Percentiles rank a stretch among this genome's conserved stretches.
Conservation (phyloP, 257 asterid genomes). For the Fraxinus excelsior region DNA sequence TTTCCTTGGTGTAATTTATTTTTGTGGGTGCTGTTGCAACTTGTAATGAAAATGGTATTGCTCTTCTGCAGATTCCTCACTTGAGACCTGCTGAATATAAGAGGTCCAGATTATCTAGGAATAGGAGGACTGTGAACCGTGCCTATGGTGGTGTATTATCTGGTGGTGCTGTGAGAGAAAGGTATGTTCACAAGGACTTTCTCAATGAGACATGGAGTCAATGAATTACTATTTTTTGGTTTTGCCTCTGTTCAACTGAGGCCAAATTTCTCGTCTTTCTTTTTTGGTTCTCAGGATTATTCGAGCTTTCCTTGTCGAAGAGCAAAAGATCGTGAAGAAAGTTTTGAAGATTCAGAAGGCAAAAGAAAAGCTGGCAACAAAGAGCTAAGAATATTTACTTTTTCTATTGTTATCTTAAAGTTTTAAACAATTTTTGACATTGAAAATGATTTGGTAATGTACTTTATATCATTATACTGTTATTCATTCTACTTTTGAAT, state of each 20-base stretch:
- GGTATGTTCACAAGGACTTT: constrained; percentile 20
- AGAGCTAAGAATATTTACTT: constrained; percentile 20
- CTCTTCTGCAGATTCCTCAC: constrained; percentile 36
- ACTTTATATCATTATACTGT: not conserved
- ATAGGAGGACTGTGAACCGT: constrained; percentile 43
- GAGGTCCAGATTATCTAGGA: constrained; percentile 42
- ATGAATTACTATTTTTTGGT: not conserved
- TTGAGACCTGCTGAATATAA: constrained; percentile 46
- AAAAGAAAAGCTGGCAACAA: constrained; percentile 35
- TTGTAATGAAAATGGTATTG: not conserved
- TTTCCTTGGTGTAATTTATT: not conserved
- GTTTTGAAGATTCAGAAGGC: constrained; percentile 49
- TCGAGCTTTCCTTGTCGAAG: constrained; percentile 52
- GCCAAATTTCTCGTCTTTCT: not conserved
- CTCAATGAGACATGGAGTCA: not conserved
- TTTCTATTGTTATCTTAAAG: not conserved
- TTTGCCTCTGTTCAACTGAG: not conserved
- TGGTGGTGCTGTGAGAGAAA: constrained; percentile 44
- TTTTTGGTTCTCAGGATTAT: constrained; percentile 33
- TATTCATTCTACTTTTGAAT: not conserved
- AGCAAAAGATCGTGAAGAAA: constrained; percentile 46
- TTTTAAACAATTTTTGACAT: constrained; percentile 14
- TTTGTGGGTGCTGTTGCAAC: not conserved
- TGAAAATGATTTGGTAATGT: not conserved
- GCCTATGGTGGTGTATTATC: constrained; percentile 45